These are phyloP conservation scores for Globisporangium cystogenes DNA, from an alignment of 352 stramenopile species.

Conservation along the genomic window DNA sequence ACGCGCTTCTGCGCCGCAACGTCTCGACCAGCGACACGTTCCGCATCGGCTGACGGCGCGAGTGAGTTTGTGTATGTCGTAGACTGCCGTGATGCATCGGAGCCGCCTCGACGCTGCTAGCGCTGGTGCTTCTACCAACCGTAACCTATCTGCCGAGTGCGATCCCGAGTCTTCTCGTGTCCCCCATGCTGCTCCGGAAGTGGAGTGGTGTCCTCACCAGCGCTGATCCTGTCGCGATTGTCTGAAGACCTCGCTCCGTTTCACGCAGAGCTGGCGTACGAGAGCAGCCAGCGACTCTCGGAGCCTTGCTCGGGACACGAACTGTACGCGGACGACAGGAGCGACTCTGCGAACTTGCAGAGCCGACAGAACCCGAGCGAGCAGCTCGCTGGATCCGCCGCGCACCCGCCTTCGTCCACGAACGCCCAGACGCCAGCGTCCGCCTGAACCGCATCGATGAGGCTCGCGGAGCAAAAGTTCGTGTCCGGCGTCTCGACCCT, in stretches of 20 bases:
- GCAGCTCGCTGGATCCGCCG: neutral
- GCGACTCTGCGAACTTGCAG: slow-evolving; percentile 6
- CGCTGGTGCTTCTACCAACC: neutral
- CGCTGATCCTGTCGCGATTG: too few relatives aligned
- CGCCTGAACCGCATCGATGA: slow-evolving; percentile 1
- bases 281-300: slow-evolving; percentile 4
- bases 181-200: too few relatives aligned
- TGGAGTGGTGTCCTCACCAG: too few relatives aligned
- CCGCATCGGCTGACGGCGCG: neutral
- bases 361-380: neutral
- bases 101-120: neutral
- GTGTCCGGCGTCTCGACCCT: slow-evolving; percentile 5
- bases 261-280: slow-evolving; percentile 1
- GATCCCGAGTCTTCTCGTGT: neutral
- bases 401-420: slow-evolving; percentile 7
- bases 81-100: neutral
- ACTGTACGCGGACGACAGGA: neutral
- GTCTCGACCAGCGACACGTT: slow-evolving; percentile 42
- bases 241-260: too few relatives aligned
- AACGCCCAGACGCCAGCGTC: slow-evolving; percentile 9
- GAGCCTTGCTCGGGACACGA: neutral
- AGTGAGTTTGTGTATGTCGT: neutral
- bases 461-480: slow-evolving; percentile 9
- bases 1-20: slow-evolving; percentile 24
- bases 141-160: neutral